phyloP scores from a whole-genome alignment of 495 filamentous ascomycete species.

The Chlorociboria aeruginascens region DNA sequence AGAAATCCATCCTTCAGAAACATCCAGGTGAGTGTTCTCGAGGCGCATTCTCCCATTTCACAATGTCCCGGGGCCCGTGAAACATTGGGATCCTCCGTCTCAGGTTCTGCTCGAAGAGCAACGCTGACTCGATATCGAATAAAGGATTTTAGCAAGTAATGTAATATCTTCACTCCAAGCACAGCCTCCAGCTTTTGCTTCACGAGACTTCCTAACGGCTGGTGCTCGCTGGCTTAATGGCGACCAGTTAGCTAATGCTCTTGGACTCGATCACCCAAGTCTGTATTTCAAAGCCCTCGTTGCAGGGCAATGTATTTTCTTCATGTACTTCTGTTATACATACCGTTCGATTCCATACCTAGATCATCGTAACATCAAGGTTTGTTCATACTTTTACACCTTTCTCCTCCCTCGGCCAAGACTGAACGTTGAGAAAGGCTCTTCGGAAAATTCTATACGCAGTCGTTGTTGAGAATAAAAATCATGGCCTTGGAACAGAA shows the following conservation, averaged over 20 bases:
- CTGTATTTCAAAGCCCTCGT: conserved; percentile 48
- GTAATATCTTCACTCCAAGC: conserved; percentile 54
- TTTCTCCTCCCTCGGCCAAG: not conserved
- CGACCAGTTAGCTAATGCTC: conserved; percentile 41
- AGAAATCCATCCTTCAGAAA: conserved; percentile 51
- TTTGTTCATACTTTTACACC: conserved; percentile 14
- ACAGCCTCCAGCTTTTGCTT: conserved; percentile 51
- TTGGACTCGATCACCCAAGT: conserved; percentile 45
- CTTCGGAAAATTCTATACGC: conserved; percentile 10
- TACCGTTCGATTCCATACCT: conserved; percentile 42
- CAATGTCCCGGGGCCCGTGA: too few species aligned
- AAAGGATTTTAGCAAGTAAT: conserved; percentile 50
- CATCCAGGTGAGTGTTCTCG: conserved; percentile 21
- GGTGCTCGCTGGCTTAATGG: conserved; percentile 61
- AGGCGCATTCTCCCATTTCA: too few species aligned
- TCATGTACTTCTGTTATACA: conserved; percentile 40
- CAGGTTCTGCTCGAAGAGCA: too few species aligned
- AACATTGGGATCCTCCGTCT: too few species aligned
- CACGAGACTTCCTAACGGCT: conserved; percentile 50
- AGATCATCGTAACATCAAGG: conserved; percentile 45
- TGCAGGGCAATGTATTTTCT: conserved; percentile 56
- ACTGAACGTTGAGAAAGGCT: not conserved
- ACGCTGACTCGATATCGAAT: conserved; percentile 10
- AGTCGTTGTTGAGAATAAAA: conserved; percentile 11
- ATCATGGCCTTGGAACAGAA: conserved; percentile 13